Evolutionary conservation across 129 eudicot genomes (phyloP), one percentile per base, ranked within the genome.

Genomic region (Saussurea involucrata): DNA sequence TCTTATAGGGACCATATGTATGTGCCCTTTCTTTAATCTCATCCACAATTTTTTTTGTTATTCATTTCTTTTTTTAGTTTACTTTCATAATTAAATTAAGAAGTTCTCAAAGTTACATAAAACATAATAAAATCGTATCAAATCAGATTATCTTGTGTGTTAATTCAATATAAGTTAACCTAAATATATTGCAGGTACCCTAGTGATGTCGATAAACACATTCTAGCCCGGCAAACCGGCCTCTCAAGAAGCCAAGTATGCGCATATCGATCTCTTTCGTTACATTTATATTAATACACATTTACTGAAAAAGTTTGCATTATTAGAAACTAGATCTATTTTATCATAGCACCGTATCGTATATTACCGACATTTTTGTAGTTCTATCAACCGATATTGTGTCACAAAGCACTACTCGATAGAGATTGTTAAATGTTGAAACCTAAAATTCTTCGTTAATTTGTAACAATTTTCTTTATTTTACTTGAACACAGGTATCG

Each of bases 211-310:
- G 98, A 93, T 87, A 93, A 93, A 72, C 98, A 93, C 79, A 87
- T 93, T 78, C 77, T 93, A 84, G 95, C 98, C 66, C 95, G 98
- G 68, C 97, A 93, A 90, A 93, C 98, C 2, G 98, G 98, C 46
- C 98, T 93, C 77, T 89, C 99, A 37, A 89, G 99, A 92, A 89
- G 99, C 86, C 99, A 95, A 90, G 99, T 86, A 89, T 13, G 92
- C 72, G 73, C 63, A 46, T 67, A 55, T 69, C 18, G 24, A 69
- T 4, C 24, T 24, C 1, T 69, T 13, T 3, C 27, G 42, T 22
- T 25, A 69, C 18, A 40, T 33, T 33, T 68, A 15, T 49, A 15
- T 49, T 2, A 37, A 37, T 37, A 37, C 46, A 0, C 46, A 0
- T 37, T 0, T 9, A 37, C 46, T 1, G 10, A 37, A 37, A 9